A percentile compares a stretch with the other conserved stretches of the same genome.
phyloP scores from a whole-genome alignment of 805 yeast genomes.

The Sungouiella thailandica region DNA sequence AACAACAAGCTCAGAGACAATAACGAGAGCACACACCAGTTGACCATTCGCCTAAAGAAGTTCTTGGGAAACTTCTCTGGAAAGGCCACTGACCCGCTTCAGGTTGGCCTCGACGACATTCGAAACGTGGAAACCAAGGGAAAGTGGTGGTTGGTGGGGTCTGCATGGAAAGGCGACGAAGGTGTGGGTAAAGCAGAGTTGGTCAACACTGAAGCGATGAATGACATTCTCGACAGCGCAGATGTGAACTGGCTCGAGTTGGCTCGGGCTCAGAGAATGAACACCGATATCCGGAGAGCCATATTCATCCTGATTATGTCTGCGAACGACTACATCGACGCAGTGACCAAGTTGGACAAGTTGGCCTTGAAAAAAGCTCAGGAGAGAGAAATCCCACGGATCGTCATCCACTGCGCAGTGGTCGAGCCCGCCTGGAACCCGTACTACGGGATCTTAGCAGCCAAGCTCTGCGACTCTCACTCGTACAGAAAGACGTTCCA shows the following conservation, averaged over 20 bases:
- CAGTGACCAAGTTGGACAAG: conserved; percentile 76
- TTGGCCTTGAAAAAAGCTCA: conserved; percentile 73
- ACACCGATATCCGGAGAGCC: conserved; percentile 91
- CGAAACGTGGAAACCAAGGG: conserved; percentile 73
- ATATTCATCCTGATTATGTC: conserved; percentile 94
- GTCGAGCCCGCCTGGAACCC: conserved; percentile 85
- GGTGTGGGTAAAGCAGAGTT: conserved; percentile 13
- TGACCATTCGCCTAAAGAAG: conserved; percentile 59
- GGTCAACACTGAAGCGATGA: conserved; percentile 42
- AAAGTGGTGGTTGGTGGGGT: conserved; percentile 99
- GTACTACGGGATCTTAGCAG: conserved; percentile 77
- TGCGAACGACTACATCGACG: conserved; percentile 86
- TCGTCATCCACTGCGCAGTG: conserved; percentile 79
- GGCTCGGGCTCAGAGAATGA: conserved; percentile 86
- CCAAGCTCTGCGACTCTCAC: conserved; percentile 70
- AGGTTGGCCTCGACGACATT: conserved; percentile 80
- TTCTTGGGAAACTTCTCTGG: conserved; percentile 49
- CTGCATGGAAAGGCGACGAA: conserved; percentile 86
- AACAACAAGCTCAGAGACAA: conserved; percentile 67
- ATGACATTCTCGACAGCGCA: conserved; percentile 59
- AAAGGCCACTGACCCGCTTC: conserved; percentile 65
- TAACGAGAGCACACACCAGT: conserved; percentile 46
- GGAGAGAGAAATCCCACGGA: conserved; percentile 80
- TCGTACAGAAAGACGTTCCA: conserved; percentile 78
- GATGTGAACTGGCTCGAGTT: conserved; percentile 87